These are phyloP conservation scores for Candida alai DNA, from an alignment of 805 yeast genomes.

Conservation along the genomic window DNA sequence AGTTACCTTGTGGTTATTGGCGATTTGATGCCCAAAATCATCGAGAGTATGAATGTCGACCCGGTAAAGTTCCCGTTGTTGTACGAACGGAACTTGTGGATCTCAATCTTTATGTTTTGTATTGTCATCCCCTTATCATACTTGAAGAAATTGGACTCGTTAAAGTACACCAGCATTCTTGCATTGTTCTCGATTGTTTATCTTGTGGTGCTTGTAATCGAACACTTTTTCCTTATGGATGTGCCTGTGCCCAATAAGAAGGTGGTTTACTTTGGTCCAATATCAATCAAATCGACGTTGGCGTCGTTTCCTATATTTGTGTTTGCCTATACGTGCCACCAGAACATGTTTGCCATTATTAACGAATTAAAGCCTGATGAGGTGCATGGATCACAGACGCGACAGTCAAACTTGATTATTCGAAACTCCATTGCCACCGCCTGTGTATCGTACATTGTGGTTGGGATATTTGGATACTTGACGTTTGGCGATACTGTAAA, in stretches of 20 bases:
- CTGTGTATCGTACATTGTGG: conserved; percentile 52
- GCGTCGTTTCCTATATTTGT: conserved; percentile 71
- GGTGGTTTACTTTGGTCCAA: conserved; percentile 39
- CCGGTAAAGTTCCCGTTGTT: conserved; percentile 18
- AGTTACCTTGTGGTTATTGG: conserved; percentile 73
- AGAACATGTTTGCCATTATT: conserved; percentile 73
- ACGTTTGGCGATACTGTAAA: conserved; percentile 63
- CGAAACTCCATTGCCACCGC: conserved; percentile 55
- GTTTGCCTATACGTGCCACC: conserved; percentile 80
- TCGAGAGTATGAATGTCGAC: conserved; percentile 33
- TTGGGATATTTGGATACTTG: conserved; percentile 67
- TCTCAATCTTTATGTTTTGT: conserved; percentile 45
- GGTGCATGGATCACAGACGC: conserved; percentile 33
- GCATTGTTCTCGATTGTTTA: conserved; percentile 67
- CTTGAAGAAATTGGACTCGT: conserved; percentile 59
- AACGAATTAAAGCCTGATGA: conserved; percentile 54
- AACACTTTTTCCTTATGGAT: conserved; percentile 39
- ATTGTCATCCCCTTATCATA: conserved; percentile 63
- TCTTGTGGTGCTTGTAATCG: conserved; percentile 51
- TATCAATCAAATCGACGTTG: conserved; percentile 35
- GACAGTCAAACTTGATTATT: conserved; percentile 48
- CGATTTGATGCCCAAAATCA: conserved; percentile 64
- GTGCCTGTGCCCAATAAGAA: conserved; percentile 13
- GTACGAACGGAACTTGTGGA: conserved; percentile 48
- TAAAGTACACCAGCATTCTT: conserved; percentile 67